Conservation (phyloP, 805 yeast species). For the Metschnikowia dekortorum region DNA sequence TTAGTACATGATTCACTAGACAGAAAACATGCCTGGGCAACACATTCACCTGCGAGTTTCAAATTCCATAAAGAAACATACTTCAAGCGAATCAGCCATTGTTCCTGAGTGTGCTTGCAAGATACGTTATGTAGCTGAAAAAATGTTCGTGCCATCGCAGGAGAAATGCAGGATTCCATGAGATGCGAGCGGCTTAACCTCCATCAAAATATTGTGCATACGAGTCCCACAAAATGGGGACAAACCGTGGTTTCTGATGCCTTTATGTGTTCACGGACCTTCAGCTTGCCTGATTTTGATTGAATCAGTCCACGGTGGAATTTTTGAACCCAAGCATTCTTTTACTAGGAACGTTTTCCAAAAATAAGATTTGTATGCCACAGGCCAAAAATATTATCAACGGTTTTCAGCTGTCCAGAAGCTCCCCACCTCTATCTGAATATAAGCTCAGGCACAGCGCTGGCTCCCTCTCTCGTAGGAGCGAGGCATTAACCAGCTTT, state of each 20-base stretch:
- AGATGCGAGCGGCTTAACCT: background rate
- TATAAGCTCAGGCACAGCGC: no score
- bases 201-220: background rate
- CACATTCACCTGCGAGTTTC: no score
- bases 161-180: constrained; percentile 13
- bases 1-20: background rate
- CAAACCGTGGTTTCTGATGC: no score
- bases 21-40: background rate
- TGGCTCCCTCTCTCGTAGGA: background rate
- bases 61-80: constrained; percentile 27
- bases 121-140: constrained; percentile 5
- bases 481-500: background rate
- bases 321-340: no score
- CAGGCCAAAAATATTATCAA: no score
- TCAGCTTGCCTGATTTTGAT: no score
- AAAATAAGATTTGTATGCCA: no score
- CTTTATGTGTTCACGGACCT: no score
- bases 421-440: background rate
- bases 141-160: constrained; percentile 18
- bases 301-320: no score
- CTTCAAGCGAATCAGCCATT: constrained; percentile 60
- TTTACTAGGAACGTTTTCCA: no score
- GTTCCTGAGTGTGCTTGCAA: constrained; percentile 9
- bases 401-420: background rate
- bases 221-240: background rate